These are phyloP conservation scores for Candida golubevii DNA, from an alignment of 805 yeast species.

Conservation along the genomic window DNA sequence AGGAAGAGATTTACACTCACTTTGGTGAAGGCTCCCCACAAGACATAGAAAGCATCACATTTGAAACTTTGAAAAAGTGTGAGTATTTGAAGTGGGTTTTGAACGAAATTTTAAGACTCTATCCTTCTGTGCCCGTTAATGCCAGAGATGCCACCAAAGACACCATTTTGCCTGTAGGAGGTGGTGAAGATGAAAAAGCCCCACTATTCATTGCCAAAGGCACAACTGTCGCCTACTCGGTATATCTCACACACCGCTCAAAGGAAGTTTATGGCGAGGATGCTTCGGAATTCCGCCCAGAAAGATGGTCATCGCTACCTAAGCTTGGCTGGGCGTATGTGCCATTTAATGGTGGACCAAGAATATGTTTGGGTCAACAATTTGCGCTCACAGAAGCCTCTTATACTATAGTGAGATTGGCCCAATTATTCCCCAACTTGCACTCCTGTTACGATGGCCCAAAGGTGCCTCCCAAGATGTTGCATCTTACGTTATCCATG, in stretches of 20 bases:
- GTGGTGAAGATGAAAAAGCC: conserved; percentile 24
- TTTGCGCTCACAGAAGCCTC: conserved; percentile 52
- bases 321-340: conserved; percentile 45
- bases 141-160: conserved; percentile 20
- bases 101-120: conserved; percentile 34
- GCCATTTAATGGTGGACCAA: conserved; percentile 54
- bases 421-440: conserved; percentile 28
- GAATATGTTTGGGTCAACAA: conserved; percentile 54
- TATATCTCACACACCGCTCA: conserved; percentile 19
- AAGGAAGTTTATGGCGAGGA: conserved; percentile 31
- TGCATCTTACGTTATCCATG: conserved; percentile 25
- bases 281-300: conserved; percentile 32
- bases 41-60: conserved; percentile 27
- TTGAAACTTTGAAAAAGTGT: conserved; percentile 37
- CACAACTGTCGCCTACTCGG: conserved; percentile 17
- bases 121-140: conserved; percentile 28
- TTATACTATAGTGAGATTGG: conserved; percentile 37
- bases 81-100: conserved; percentile 35
- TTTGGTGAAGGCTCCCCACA: conserved; percentile 32
- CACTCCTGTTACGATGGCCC: conserved; percentile 13
- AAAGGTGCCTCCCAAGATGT: conserved; percentile 16
- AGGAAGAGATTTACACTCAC: conserved; percentile 23
- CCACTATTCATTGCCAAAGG: conserved; percentile 18
- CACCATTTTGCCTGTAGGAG: conserved; percentile 23
- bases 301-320: conserved; percentile 32